phyloP scores from a whole-genome alignment of 805 yeast species.

The Blastobotrys muscicola region DNA sequence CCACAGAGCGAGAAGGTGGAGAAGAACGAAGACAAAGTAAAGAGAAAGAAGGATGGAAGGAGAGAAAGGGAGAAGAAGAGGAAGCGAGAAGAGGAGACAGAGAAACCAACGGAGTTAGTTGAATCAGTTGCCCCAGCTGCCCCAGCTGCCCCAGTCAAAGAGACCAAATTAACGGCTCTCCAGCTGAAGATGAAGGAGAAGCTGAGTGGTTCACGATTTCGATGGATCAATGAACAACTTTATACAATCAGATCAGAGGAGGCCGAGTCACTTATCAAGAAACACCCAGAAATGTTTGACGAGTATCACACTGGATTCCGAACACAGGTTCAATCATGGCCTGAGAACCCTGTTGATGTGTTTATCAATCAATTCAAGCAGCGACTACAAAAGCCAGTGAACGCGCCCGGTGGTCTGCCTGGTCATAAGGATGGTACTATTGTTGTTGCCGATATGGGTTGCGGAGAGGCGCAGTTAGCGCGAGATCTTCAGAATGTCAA shows the following conservation, averaged over 20 bases:
- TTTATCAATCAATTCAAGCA: slow-evolving; percentile 61
- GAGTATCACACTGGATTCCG: slow-evolving; percentile 95
- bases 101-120: slow-evolving; percentile 3
- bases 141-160: background rate
- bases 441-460: slow-evolving; percentile 96
- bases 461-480: slow-evolving; percentile 93
- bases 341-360: slow-evolving; percentile 94
- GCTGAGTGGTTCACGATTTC: slow-evolving; percentile 85
- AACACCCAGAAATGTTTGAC: slow-evolving; percentile 82
- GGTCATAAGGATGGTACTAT: slow-evolving; percentile 45
- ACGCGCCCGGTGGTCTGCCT: slow-evolving; percentile 95
- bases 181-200: slow-evolving; percentile 96
- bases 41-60: slow-evolving; percentile 6
- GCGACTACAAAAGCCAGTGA: slow-evolving; percentile 48
- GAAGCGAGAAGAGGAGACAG: slow-evolving; percentile 17
- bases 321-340: slow-evolving; percentile 95
- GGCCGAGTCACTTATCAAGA: slow-evolving; percentile 61
- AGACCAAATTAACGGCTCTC: slow-evolving; percentile 19
- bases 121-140: slow-evolving; percentile 3
- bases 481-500: slow-evolving; percentile 43
- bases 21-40: slow-evolving; percentile 26
- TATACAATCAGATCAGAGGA: slow-evolving; percentile 75
- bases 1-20: slow-evolving; percentile 2
- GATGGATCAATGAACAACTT: slow-evolving; percentile 98
- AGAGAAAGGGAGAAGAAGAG: slow-evolving; percentile 11